These are phyloP conservation scores for Rhodomyrtus tomentosa DNA, from an alignment of 345 rosid genomes.

Conservation along the genomic window DNA sequence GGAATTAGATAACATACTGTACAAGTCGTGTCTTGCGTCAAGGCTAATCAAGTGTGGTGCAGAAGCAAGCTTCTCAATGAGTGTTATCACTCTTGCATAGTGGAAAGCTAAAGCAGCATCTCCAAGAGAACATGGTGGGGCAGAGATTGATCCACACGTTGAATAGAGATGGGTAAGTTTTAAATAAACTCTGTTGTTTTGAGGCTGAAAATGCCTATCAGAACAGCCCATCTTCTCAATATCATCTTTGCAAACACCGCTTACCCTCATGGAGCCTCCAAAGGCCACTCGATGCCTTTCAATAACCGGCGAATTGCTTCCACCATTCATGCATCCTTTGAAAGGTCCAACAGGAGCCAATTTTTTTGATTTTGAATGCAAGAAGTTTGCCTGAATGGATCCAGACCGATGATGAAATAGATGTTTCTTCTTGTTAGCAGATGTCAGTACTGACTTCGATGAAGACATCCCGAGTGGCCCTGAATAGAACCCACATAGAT, in stretches of 20 bases:
- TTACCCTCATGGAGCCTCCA: constrained; percentile 26
- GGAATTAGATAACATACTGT: constrained; percentile 38
- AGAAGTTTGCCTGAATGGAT: constrained; percentile 4
- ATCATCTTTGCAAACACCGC: constrained; percentile 3
- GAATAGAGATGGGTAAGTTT: constrained; percentile 24
- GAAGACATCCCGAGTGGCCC: constrained; percentile 13
- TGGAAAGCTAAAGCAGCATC: constrained; percentile 48
- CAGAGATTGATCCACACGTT: constrained; percentile 18
- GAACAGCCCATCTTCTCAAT: constrained; percentile 1
- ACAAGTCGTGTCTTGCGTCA: constrained; percentile 40
- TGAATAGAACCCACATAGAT: constrained; percentile 12
- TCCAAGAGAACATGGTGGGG: constrained; percentile 44
- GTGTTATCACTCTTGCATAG: constrained; percentile 42
- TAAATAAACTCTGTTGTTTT: constrained; percentile 13
- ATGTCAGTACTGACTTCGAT: constrained; percentile 3
- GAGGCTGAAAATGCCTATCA: constrained; percentile 4
- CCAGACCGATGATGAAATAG: constrained; percentile 6
- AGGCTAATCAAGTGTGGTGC: constrained; percentile 34
- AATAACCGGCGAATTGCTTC: constrained; percentile 18
- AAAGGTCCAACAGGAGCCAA: constrained; percentile 25
- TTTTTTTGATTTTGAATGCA: constrained; percentile 17
- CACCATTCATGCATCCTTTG: constrained; percentile 27
- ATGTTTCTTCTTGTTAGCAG: constrained; percentile 10
- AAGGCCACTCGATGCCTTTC: constrained; percentile 12
- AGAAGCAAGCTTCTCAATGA: constrained; percentile 40